phyloP scores from a whole-genome alignment of 352 stramenopile genomes.

The Phytophthora sp. region DNA sequence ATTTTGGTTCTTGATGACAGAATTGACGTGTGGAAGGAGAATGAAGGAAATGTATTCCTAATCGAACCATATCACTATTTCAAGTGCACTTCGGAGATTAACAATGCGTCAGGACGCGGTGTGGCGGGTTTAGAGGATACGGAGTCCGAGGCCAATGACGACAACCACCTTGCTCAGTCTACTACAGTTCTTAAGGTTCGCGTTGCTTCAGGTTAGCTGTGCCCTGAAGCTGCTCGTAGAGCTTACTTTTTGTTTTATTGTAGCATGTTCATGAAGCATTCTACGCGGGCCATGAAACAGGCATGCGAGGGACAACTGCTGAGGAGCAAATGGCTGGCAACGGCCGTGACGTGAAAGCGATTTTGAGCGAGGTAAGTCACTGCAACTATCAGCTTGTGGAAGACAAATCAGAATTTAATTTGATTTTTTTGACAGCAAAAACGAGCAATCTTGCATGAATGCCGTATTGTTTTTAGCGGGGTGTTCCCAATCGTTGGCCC shows the following conservation, averaged over 20 bases:
- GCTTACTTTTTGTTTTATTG: not conserved
- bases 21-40: slow-evolving; percentile 90
- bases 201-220: not conserved
- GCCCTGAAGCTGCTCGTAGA: no score
- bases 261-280: slow-evolving; percentile 70
- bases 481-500: slow-evolving; percentile 71
- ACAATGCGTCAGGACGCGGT: slow-evolving; percentile 74
- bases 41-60: slow-evolving; percentile 86
- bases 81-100: slow-evolving; percentile 83
- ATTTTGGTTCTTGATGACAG: slow-evolving; percentile 87
- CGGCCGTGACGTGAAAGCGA: slow-evolving; percentile 69
- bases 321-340: slow-evolving; percentile 78
- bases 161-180: slow-evolving; percentile 64
- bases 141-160: slow-evolving; percentile 27
- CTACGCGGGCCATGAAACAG: slow-evolving; percentile 54
- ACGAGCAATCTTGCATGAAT: slow-evolving; percentile 63
- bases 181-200: slow-evolving; percentile 63
- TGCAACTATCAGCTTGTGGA: not conserved
- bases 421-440: slow-evolving; percentile 57
- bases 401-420: slow-evolving; percentile 7
- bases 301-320: slow-evolving; percentile 52
- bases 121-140: slow-evolving; percentile 48
- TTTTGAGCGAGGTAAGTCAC: slow-evolving; percentile 60
- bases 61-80: slow-evolving; percentile 89
- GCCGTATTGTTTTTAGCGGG: slow-evolving; percentile 82